A percentile compares a stretch with the other conserved stretches of the same genome.
These are phyloP conservation scores for Thalassiosira hispida DNA, from an alignment of 352 stramenopile species.

Conservation along the genomic window DNA sequence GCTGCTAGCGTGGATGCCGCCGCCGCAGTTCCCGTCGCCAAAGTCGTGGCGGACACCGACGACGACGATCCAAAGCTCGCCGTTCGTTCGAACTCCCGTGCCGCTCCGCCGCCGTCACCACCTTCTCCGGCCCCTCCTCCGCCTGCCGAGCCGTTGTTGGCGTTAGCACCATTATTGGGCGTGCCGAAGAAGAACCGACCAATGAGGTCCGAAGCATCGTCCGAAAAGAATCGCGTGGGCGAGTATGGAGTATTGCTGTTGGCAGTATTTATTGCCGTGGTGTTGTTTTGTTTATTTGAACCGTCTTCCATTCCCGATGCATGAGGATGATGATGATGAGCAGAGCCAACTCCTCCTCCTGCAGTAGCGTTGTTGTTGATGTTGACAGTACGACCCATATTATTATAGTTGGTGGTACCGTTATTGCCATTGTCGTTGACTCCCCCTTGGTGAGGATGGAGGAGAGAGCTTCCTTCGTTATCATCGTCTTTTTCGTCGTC, in stretches of 20 bases:
- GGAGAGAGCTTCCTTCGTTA: constrained; percentile 3
- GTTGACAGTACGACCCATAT: too few species aligned
- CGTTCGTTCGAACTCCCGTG: constrained; percentile 13
- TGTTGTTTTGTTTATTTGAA: background rate
- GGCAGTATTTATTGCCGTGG: background rate
- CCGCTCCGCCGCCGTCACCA: background rate
- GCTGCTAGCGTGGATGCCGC: background rate
- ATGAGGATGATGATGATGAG: too few species aligned
- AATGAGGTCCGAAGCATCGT: constrained; percentile 57
- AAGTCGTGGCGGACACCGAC: constrained; percentile 30
- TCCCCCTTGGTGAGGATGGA: background rate
- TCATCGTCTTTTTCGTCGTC: constrained; percentile 33
- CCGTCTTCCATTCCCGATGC: too few species aligned
- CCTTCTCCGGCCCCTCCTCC: background rate
- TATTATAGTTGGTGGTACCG: background rate
- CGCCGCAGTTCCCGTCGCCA: background rate
- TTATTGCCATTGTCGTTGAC: background rate
- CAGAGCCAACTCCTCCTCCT: too few species aligned
- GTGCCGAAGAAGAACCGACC: constrained; percentile 55
- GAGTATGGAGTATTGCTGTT: background rate
- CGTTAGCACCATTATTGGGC: background rate
- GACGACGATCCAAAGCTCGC: constrained; percentile 42
- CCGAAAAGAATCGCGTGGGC: constrained; percentile 37
- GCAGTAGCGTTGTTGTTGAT: background rate
- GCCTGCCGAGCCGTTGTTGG: background rate